Evolutionary conservation across 352 stramenopile species (phyloP).

Genomic region (Pythium sukuiense): DNA sequence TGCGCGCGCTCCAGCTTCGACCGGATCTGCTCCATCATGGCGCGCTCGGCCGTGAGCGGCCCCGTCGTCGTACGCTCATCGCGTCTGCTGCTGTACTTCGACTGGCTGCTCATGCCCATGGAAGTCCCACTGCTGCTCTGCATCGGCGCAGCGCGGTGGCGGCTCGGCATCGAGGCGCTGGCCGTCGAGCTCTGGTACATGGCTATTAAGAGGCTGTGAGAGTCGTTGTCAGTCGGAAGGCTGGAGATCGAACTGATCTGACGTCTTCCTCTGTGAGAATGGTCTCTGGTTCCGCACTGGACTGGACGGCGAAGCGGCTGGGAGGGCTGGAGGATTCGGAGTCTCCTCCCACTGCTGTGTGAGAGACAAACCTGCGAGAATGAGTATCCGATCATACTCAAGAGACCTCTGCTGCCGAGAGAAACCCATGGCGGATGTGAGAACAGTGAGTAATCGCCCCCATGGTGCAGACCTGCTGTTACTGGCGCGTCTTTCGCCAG

Average conservation of each 20-base stretch:
- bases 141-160: neutral
- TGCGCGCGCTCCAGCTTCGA: constrained; percentile 65
- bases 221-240: neutral
- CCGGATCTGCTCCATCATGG: constrained; percentile 74
- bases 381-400: neutral
- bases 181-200: constrained; percentile 21
- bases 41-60: constrained; percentile 50
- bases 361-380: neutral
- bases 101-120: constrained; percentile 9
- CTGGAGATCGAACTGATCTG: neutral
- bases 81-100: constrained; percentile 1
- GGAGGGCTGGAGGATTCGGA: neutral
- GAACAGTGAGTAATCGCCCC: constrained; percentile 11
- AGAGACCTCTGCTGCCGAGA: neutral
- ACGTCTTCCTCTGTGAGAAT: neutral
- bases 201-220: neutral
- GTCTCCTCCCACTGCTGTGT: neutral
- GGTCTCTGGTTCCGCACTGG: neutral
- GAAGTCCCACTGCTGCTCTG: neutral
- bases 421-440: constrained; percentile 11
- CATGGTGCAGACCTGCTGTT: constrained; percentile 3
- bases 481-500: neutral
- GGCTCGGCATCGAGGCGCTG: constrained; percentile 11
- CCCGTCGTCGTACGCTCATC: constrained; percentile 17
- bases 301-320: neutral